phyloP scores from a whole-genome alignment of 495 filamentous ascomycete genomes.

The Xylaria castorea region DNA sequence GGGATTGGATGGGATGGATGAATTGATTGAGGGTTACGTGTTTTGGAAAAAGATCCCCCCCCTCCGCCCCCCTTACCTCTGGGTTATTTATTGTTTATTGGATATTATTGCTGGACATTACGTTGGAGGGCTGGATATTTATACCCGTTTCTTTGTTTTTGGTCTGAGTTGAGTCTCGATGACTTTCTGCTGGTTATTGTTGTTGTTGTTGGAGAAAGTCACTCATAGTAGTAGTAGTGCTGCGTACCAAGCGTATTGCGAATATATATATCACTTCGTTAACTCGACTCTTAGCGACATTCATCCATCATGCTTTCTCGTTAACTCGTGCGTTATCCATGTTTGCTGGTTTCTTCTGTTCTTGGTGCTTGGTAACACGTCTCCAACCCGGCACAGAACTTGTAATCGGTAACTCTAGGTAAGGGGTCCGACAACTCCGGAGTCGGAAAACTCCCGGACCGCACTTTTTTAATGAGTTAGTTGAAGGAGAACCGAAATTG shows the following conservation, averaged over 20 bases:
- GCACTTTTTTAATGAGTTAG: background rate
- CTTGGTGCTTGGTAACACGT: background rate
- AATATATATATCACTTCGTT: background rate
- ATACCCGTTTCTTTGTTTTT: slow-evolving; percentile 10
- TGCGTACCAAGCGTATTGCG: slow-evolving; percentile 10
- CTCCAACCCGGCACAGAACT: background rate
- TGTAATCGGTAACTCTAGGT: background rate
- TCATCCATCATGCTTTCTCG: background rate
- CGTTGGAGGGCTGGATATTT: slow-evolving; percentile 14
- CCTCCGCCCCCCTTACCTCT: too few species aligned
- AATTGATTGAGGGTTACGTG: background rate
- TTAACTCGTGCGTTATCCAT: background rate
- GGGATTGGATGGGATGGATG: background rate
- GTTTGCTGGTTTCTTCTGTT: background rate
- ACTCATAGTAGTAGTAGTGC: background rate
- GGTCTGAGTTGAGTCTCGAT: slow-evolving; percentile 10
- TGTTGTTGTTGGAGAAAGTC: background rate
- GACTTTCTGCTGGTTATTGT: background rate
- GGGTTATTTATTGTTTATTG: background rate
- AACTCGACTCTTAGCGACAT: background rate
- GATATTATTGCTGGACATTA: slow-evolving; percentile 16
- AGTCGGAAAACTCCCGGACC: background rate
- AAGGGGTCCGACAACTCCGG: background rate
- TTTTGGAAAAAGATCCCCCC: background rate
- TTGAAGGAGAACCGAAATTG: background rate